Evolutionary conservation across 2,329 filamentous ascomycete genomes (phyloP).

Genomic region (Phoma sp.): DNA sequence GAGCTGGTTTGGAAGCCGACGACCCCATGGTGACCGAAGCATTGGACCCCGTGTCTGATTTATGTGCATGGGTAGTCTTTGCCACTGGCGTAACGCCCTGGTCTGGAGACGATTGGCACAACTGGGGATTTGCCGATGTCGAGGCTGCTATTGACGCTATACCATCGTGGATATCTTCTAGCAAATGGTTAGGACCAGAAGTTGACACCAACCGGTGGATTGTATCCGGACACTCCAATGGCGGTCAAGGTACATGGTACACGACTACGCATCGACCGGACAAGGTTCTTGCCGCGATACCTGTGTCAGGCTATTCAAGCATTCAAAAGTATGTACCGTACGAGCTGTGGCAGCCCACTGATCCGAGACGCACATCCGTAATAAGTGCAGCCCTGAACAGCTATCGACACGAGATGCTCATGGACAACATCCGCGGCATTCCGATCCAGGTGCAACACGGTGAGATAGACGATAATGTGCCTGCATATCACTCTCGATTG

Average conservation of each 20-base stretch:
- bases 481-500: conserved; percentile 62
- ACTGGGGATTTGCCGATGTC: conserved; percentile 63
- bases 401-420: conserved; percentile 62
- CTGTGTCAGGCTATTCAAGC: conserved; percentile 64
- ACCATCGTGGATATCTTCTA: conserved; percentile 56
- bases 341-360: conserved; percentile 60
- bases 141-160: conserved; percentile 59
- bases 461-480: conserved; percentile 63
- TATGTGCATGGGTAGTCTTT: conserved; percentile 62
- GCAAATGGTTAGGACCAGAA: conserved; percentile 56
- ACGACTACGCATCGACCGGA: conserved; percentile 62
- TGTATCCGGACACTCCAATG: conserved; percentile 64
- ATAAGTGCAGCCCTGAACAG: conserved; percentile 57
- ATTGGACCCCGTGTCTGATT: conserved; percentile 57
- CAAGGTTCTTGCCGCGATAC: conserved; percentile 61
- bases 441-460: conserved; percentile 64
- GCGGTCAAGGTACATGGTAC: conserved; percentile 66
- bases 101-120: conserved; percentile 68
- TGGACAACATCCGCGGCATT: conserved; percentile 58
- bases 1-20: conserved; percentile 63
- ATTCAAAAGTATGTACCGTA: conserved; percentile 67
- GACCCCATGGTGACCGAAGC: conserved; percentile 53
- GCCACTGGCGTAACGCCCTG: conserved; percentile 64
- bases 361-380: conserved; percentile 57
- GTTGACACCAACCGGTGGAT: conserved; percentile 58